A percentile compares a stretch with the other conserved stretches of the same genome.
phyloP scores from a whole-genome alignment of 2,329 filamentous ascomycete genomes.

The Penicillium sp. region DNA sequence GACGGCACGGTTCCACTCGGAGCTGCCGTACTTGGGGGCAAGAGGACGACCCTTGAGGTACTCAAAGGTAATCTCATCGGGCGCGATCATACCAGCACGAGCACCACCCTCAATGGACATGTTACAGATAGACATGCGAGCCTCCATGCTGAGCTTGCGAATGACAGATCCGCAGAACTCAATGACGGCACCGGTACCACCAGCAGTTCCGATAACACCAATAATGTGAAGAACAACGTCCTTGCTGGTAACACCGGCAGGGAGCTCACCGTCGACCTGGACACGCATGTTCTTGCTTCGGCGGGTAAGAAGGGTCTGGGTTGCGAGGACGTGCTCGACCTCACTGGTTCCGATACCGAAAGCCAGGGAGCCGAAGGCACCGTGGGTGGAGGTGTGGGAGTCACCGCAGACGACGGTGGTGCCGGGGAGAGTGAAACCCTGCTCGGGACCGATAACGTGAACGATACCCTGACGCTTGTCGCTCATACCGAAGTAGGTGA shows the following conservation, averaged over 20 bases:
- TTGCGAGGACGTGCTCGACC: constrained; percentile 96
- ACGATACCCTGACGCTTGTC: constrained; percentile 98
- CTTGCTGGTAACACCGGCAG: constrained; percentile 91
- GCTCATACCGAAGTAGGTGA: constrained; percentile 95
- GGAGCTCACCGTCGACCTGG: constrained; percentile 86
- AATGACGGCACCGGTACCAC: constrained; percentile 90
- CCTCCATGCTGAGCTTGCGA: constrained; percentile 86
- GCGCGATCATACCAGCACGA: constrained; percentile 93
- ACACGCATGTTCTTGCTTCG: constrained; percentile 99
- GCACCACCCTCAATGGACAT: constrained; percentile 98
- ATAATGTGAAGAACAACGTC: constrained; percentile 93
- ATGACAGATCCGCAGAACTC: constrained; percentile 98
- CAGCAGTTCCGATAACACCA: constrained; percentile 89
- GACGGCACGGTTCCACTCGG: constrained; percentile 85
- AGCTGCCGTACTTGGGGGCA: constrained; percentile 78
- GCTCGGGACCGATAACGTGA: constrained; percentile 96
- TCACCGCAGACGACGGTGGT: constrained; percentile 98
- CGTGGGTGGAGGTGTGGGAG: constrained; percentile 97
- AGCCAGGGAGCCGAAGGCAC: constrained; percentile 89
- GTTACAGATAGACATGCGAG: constrained; percentile 98
- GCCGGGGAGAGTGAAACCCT: constrained; percentile 95
- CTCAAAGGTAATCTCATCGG: constrained; percentile 89
- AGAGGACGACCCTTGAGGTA: constrained; percentile 91
- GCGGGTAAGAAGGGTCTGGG: constrained; percentile 91
- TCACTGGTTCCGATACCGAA: constrained; percentile 98